Evolutionary conservation across 192 early-diverging fungal genomes (phyloP).

Genomic region (Entomortierella parvispora): DNA sequence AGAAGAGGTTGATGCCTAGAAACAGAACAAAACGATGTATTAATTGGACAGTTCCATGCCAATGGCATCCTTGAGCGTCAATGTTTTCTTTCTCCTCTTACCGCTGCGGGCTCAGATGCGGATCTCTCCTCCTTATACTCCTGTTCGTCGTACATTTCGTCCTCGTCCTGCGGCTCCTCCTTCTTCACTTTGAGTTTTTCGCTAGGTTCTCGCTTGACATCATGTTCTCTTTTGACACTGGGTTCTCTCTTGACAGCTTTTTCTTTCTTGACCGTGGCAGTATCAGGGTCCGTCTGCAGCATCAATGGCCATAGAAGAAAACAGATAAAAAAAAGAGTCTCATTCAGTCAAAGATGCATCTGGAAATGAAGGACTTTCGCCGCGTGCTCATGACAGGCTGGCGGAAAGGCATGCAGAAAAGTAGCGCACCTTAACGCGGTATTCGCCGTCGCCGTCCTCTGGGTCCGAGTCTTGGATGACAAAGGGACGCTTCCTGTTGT

Average conservation of each 20-base stretch:
- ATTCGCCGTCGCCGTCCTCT: background rate
- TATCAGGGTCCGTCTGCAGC: background rate
- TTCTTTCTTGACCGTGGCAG: background rate
- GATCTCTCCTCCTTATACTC: background rate
- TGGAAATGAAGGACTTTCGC: too few species aligned
- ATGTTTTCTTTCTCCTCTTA: background rate
- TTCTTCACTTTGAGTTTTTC: too few species aligned
- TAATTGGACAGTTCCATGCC: too few species aligned
- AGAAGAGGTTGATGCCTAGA: background rate
- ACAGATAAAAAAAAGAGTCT: too few species aligned
- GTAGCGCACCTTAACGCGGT: background rate
- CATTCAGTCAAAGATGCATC: too few species aligned
- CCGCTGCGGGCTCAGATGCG: background rate
- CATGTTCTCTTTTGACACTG: background rate
- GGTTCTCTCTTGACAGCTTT: background rate
- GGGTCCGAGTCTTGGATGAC: slow-evolving; percentile 7
- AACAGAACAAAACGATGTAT: too few species aligned
- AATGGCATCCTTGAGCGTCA: too few species aligned
- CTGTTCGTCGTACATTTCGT: background rate
- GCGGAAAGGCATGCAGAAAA: too few species aligned
- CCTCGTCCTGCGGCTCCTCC: background rate
- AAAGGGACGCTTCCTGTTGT: slow-evolving; percentile 10
- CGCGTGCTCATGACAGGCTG: too few species aligned
- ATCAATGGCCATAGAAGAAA: too few species aligned
- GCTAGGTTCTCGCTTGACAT: background rate